A percentile compares a stretch with the other conserved stretches of the same genome.
phyloP scores from a whole-genome alignment of 148 eudicot genomes.

The Nyssa sinensis region DNA sequence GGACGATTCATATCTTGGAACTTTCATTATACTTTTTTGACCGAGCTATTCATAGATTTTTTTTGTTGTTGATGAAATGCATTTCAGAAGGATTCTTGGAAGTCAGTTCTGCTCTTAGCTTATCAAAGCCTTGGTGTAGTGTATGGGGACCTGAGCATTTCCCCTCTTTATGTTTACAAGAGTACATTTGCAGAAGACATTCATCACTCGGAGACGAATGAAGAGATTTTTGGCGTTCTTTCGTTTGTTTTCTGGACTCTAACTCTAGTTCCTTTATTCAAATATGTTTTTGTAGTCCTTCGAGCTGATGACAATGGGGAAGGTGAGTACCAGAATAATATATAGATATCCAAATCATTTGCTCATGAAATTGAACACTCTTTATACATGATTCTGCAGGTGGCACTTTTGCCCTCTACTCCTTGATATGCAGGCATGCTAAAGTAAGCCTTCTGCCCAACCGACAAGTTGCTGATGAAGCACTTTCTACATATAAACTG shows the following conservation, averaged over 20 bases:
- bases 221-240: slow-evolving; percentile 83
- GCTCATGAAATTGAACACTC: not conserved
- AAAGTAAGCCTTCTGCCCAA: slow-evolving; percentile 83
- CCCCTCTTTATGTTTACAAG: slow-evolving; percentile 87
- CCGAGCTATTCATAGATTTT: not conserved
- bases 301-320: slow-evolving; percentile 98
- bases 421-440: slow-evolving; percentile 88
- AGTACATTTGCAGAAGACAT: slow-evolving; percentile 91
- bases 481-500: slow-evolving; percentile 71
- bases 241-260: slow-evolving; percentile 87
- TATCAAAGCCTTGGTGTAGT: slow-evolving; percentile 94
- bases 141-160: slow-evolving; percentile 88
- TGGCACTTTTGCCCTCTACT: slow-evolving; percentile 95
- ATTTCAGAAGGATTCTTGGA: slow-evolving; percentile 77
- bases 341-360: not conserved
- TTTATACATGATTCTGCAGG: slow-evolving; percentile 39
- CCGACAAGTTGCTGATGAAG: slow-evolving; percentile 74
- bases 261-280: slow-evolving; percentile 71
- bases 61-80: slow-evolving; percentile 7
- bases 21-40: not conserved
- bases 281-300: slow-evolving; percentile 85
- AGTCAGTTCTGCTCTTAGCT: slow-evolving; percentile 60
- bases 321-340: slow-evolving; percentile 36
- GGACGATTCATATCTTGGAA: not conserved
- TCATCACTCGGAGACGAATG: slow-evolving; percentile 76